Evolutionary conservation across 139 green algal species (phyloP), one percentile per base, ranked within the genome.

Genomic region (Chlorella sp.): DNA sequence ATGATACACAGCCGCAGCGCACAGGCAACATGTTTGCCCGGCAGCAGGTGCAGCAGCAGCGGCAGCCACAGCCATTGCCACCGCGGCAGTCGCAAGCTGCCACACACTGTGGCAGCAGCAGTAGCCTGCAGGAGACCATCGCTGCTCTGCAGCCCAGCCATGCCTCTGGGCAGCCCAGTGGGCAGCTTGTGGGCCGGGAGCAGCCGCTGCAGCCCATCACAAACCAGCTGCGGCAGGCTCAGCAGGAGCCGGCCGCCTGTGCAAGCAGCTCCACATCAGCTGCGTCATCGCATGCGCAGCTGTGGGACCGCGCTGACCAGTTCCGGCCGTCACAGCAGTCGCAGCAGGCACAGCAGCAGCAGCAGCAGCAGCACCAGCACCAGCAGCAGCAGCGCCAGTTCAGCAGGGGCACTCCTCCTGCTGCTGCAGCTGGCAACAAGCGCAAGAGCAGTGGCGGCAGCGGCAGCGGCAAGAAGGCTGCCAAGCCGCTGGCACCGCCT

Each of bases 391-490:
- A 34, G 62, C 51, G 51, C 12, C 51, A 68, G 34, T 11, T 9
- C 34, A 21, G 12, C 32, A 12, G 25, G 30, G 34, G 18, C n/a
- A 69, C 26, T 21, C 55, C 34, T 16, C 75, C 26, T n/a, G 9
- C 21, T 4, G 34, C 75, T 23, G 56, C 34, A 13, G 55, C 34
- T 3, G 60, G 76, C 38, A 30, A 9, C 76, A 82, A 82, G 28
- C 76, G 76, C 25, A 82, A 72, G 60, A 82, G 75, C 75, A 73
- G 76, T 60, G 56, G 75, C 56, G 57, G 56, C 21, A 34, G 75
- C 23, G 55, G 60, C 60, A 39, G 76, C 11, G 38, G 64, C 30
- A 72, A 57, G 26, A 67, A 67, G 38, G 60, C 32, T 5, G 32
- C 20, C 57, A 57, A 57, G 38, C 57, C 28, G 76, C 60, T 82